Percentiles rank a stretch among this genome's conserved stretches.
Conservation (phyloP, 495 filamentous ascomycete species). For the Lasiosphaeria ovina region DNA sequence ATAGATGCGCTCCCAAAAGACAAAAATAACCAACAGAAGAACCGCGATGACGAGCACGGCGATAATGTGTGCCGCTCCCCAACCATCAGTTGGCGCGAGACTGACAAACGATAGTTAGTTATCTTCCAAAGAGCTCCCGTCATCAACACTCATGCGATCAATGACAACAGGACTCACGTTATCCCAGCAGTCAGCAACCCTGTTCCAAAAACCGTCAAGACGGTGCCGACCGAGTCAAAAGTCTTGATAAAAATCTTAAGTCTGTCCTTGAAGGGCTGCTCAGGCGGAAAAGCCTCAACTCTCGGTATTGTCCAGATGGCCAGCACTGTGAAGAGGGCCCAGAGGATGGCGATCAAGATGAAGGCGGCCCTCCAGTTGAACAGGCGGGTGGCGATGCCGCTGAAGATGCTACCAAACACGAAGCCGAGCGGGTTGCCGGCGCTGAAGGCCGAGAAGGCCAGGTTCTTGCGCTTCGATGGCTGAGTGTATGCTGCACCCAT, state of each 20-base stretch:
- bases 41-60: conserved; percentile 60
- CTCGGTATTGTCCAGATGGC: conserved; percentile 63
- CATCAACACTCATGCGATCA: conserved; percentile 5
- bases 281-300: conserved; percentile 47
- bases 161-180: conserved; percentile 47
- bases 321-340: conserved; percentile 55
- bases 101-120: conserved; percentile 12
- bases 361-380: conserved; percentile 64
- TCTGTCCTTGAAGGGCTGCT: conserved; percentile 44
- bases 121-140: conserved; percentile 1
- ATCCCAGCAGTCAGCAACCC: conserved; percentile 63
- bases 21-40: conserved; percentile 53
- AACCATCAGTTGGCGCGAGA: conserved; percentile 52
- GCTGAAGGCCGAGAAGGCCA: conserved; percentile 68
- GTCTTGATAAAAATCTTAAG: conserved; percentile 45
- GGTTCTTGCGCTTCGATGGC: conserved; percentile 65
- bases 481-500: conserved; percentile 61
- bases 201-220: conserved; percentile 61
- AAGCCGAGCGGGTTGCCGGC: conserved; percentile 72
- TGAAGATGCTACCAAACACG: conserved; percentile 64
- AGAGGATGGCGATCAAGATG: conserved; percentile 61
- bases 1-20: conserved; percentile 57
- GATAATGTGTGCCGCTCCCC: conserved; percentile 60
- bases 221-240: conserved; percentile 63
- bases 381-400: conserved; percentile 59